phyloP scores from a whole-genome alignment of 106 monocot species.

The Dioscorea alata region DNA sequence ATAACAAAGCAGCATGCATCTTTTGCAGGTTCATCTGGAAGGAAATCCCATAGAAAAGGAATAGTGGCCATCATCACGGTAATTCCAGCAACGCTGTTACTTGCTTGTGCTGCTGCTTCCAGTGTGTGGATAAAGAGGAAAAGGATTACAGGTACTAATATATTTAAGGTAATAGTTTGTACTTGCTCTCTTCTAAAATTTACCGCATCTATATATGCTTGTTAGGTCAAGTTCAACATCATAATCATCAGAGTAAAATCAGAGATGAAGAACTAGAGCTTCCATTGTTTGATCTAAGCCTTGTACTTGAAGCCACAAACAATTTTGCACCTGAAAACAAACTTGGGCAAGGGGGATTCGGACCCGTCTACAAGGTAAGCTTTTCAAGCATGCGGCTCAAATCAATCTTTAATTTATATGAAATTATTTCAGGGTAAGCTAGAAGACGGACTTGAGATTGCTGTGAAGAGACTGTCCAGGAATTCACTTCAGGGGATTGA shows the following conservation, averaged over 20 bases:
- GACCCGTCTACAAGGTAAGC: conserved; percentile 1
- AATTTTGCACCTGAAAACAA: conserved; percentile 2
- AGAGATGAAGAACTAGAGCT: conserved; percentile 2
- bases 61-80: too few species aligned
- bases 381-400: background rate
- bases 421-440: conserved; percentile 5
- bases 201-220: background rate
- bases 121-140: background rate
- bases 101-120: background rate
- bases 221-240: background rate
- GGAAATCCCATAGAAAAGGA: too few species aligned
- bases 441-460: conserved; percentile 12
- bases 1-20: too few species aligned
- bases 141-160: background rate
- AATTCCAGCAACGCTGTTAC: background rate
- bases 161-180: too few species aligned
- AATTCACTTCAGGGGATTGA: conserved; percentile 13
- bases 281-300: conserved; percentile 6
- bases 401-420: background rate
- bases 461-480: conserved; percentile 11
- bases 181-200: background rate
- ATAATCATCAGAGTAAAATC: background rate
- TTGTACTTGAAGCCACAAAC: background rate
- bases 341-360: conserved; percentile 15
- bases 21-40: too few species aligned